Evolutionary conservation across 2,329 filamentous ascomycete genomes (phyloP), one percentile per base, ranked within the genome.

Genomic region (Hymenoscyphus fraxineus): DNA sequence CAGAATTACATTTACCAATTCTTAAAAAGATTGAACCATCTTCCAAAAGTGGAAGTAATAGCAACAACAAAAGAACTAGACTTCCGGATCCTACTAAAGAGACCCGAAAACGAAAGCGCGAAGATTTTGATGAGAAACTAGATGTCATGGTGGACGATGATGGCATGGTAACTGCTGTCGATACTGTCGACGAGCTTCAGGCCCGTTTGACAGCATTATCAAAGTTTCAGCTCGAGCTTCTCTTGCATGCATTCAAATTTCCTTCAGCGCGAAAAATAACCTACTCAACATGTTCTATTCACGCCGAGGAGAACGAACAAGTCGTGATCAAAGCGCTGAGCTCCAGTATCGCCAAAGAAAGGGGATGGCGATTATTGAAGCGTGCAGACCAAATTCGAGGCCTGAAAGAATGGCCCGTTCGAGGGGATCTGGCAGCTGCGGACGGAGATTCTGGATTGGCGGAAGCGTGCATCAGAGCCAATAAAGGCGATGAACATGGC

Each of bases 221-320:
- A 0, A 83, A 85, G 1, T 95, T 98, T 70, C 95, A 99, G 77
- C 83, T 93, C 6, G 85, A 85, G 32, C 85, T 98, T 12, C 80
- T 99, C 2, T 82, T 89, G 58, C 95, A 97, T 75, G 93, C 95
- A 0, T 89, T 98, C 77, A 78, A 80, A 27, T 99, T 98, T 71
- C 89, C 92, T 0, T 81, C 83, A 1, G 92, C 92, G 0, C 82
- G 76, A 13, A 88, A 86, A 69, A 88, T 98, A 55, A 93, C 92
- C 0, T 99, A 98, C 75, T 97, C 93, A 40, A 98, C 95, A 0
- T 99, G 95, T 75, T 98, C 94, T 0, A 80, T 97, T 2, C 89
- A 98, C 74, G 84, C 86, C 0, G 85, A 91, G 69, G 95, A 99
- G 76, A 98, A 99, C 72, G 95, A 99, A 77, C 78, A 83, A 1